Evolutionary conservation across 768 basidiomycete species (phyloP).

Genomic region (Hericium rajendrae): DNA sequence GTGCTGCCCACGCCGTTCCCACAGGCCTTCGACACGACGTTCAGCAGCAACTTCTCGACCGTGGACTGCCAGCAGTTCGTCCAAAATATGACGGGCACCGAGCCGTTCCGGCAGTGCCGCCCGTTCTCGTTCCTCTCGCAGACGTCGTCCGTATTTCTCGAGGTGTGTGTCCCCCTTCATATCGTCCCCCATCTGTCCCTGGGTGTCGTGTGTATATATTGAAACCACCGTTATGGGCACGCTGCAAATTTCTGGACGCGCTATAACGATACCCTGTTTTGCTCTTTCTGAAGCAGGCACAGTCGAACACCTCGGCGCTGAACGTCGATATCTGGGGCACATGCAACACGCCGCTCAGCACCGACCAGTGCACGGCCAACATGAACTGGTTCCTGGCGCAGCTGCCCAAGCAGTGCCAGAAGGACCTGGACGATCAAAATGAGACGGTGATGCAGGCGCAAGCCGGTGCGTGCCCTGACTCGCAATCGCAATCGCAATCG

Average conservation of each 20-base stretch:
- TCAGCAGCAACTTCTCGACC: conserved; percentile 60
- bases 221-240: background rate
- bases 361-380: conserved; percentile 48
- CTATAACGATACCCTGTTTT: background rate
- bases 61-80: conserved; percentile 62
- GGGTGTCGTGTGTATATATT: background rate
- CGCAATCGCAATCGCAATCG: background rate
- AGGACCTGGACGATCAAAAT: conserved; percentile 47
- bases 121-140: conserved; percentile 60
- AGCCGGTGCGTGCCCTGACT: conserved; percentile 31
- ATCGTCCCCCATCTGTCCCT: background rate
- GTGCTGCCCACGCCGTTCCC: conserved; percentile 68
- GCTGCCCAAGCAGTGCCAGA: conserved; percentile 40
- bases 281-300: conserved; percentile 38
- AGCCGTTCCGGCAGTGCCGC: conserved; percentile 62
- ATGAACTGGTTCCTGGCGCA: conserved; percentile 54
- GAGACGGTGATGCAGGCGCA: conserved; percentile 44
- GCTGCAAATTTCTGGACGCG: conserved; percentile 9
- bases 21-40: conserved; percentile 56
- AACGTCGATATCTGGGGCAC: conserved; percentile 72
- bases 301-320: conserved; percentile 48
- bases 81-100: conserved; percentile 56
- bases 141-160: conserved; percentile 42
- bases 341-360: conserved; percentile 49
- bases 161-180: conserved; percentile 30